Evolutionary conservation across 2,329 filamentous ascomycete genomes (phyloP), one percentile per base, ranked within the genome.

Genomic region (Penicillium sumatraense): DNA sequence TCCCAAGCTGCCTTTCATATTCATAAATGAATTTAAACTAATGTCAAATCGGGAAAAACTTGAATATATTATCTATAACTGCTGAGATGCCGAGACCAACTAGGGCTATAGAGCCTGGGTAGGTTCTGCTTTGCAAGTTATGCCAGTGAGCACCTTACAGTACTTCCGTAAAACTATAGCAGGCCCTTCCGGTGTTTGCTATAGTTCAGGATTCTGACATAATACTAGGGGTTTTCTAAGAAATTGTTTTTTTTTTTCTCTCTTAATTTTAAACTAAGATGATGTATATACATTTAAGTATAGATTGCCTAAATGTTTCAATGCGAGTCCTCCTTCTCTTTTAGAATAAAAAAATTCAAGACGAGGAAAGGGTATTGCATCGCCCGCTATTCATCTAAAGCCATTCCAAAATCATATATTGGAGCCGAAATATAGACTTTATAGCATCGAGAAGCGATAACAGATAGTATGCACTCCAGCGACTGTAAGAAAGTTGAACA

Each of bases 361-460:
- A 4, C 44, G 27, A 21, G 24, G n/a, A 53, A 53, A 59, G 54
- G 48, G 46, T 56, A 58, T 58, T 49, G 27, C 49, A 40, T 38
- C 26, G 45, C 29, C 13, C 11, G 29, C 38, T 16, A 35, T 26
- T 42, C 46, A 18, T 6, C 42, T 40, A n/a, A 41, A 20, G 33
- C 31, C 18, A 36, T 49, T 33, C 26, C 38, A 31, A 46, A 46
- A 41, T 49, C 23, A 45, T 29, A 42, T 23, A n/a, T 8, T 3
- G 5, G 14, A 40, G 5, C 8, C 29, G n/a, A 21, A 54, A 16
- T 18, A n/a, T 35, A 23, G 29, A 44, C n/a, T 13, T 33, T 5
- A 6, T 20, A 49, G 42, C 9, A 26, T 21, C 6, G 18, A 31
- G 24, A 23, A 31, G 13, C 29, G 21, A 40, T 18, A 29, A 18